Base-by-base conservation (phyloP, 306 rosid species). In the Castanea mollissima region DNA sequence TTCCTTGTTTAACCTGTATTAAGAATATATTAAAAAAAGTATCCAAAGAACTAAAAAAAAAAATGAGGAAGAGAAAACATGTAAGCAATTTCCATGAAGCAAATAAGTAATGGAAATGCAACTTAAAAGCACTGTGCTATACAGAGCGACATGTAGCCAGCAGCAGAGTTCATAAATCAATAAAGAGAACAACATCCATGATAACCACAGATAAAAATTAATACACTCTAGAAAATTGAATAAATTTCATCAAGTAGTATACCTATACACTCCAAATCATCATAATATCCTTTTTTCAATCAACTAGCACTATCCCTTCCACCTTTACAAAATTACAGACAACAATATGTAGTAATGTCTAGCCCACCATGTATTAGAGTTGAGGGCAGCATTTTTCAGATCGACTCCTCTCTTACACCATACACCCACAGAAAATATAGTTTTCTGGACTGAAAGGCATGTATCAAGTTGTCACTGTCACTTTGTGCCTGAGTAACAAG, bases 1-100 rank as follows among this genome's bases (percentile, higher is more conserved):
- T 80, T 91, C 97, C 88, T 96, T 93, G 88, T 96, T 95, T 84
- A 96, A 89, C 92, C 98, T 96, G 87, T 46, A 76, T 80, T 55
- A 55, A 75, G 55, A 82, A 82, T 56, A 41, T 41, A 41, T 41
- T 41, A 8, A 81, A 21, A 80, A 56, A 65, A 12, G 11, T 12
- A 49, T 49, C 16, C 16, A 10, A 12, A 12, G 15, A 49, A 10
- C 16, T 12, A 49, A 57, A 29, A 32, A 56, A 46, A 27, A 18
- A 58, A 38, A 74, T 34, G 27, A 31, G 16, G 23, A 29, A 69
- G 25, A 20, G 20, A 59, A 23, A 23, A 59, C 23, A 59, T 59
- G 13, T 59, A 63, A 25, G 67, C 5, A 10, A 23, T 23, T 14
- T 63, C 44, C 16, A 63, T 29, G 41, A 15, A 29, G 10, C 10